These are phyloP conservation scores for Dissophora ornata DNA, from an alignment of 192 early-diverging fungal genomes.

Conservation along the genomic window DNA sequence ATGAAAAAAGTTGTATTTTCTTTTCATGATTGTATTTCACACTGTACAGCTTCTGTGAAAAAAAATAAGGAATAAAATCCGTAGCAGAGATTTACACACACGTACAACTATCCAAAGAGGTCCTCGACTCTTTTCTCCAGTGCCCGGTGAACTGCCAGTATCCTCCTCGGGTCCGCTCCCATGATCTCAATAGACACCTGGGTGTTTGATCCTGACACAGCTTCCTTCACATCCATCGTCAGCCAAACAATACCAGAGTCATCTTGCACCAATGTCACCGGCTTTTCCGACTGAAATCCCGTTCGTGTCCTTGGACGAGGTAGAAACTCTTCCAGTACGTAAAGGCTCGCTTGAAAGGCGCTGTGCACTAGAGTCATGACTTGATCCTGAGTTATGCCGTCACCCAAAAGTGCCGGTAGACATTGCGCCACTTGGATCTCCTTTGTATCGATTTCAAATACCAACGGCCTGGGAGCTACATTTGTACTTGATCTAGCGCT, in stretches of 20 bases:
- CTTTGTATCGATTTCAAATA: conserved; percentile 8
- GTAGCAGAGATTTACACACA: no score
- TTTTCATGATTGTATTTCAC: not conserved
- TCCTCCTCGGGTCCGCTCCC: conserved; percentile 15
- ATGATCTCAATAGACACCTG: conserved; percentile 3
- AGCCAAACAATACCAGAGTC: conserved; percentile 16
- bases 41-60: not conserved
- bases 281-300: not conserved
- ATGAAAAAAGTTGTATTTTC: not conserved
- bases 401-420: conserved; percentile 22
- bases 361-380: not conserved
- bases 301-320: not conserved
- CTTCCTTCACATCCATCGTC: conserved; percentile 3
- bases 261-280: not conserved
- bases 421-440: conserved; percentile 14
- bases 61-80: no score
- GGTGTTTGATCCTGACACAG: not conserved
- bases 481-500: no score
- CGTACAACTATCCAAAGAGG: conserved; percentile 24
- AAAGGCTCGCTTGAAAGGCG: conserved; percentile 5
- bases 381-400: not conserved
- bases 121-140: conserved; percentile 11
- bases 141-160: conserved; percentile 8
- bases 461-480: not conserved
- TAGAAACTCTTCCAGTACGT: conserved; percentile 1